These are phyloP conservation scores for Musa acuminata DNA, from an alignment of 176 grass and related monocot species.

Conservation along the genomic window DNA sequence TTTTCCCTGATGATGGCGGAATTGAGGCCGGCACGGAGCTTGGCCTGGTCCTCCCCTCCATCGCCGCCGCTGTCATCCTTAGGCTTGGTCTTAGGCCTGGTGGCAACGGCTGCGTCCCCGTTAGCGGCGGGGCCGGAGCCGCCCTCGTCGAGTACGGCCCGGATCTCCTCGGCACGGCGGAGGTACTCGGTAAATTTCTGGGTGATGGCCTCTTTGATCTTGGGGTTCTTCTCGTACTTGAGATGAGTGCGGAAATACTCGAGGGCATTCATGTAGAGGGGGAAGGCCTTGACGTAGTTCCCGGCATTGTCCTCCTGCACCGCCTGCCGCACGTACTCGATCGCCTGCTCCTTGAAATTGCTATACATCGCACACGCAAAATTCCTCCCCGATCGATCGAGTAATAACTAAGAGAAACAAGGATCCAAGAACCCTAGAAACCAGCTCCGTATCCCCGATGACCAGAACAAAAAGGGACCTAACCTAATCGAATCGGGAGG, in stretches of 20 bases:
- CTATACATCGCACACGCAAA: slow-evolving; percentile 55
- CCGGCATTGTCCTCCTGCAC: slow-evolving; percentile 99
- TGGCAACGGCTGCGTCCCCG: slow-evolving; percentile 64
- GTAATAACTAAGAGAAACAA: background rate
- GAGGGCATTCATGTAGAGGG: slow-evolving; percentile 97
- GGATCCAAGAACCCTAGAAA: slow-evolving; percentile 1
- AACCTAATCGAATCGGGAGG: too few relatives aligned
- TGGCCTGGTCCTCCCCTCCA: slow-evolving; percentile 75
- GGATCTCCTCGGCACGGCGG: slow-evolving; percentile 96
- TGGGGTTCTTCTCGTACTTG: slow-evolving; percentile 99
- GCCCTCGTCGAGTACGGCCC: slow-evolving; percentile 81
- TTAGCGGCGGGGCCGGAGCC: slow-evolving; percentile 39
- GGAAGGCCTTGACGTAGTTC: slow-evolving; percentile 95
- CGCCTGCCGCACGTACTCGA: slow-evolving; percentile 92
- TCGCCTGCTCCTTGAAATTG: slow-evolving; percentile 99
- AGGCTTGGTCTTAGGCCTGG: slow-evolving; percentile 83
- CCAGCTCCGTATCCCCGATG: background rate
- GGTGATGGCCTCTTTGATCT: slow-evolving; percentile 93
- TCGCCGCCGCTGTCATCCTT: slow-evolving; percentile 62
- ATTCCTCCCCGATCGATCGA: background rate
- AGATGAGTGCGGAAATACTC: slow-evolving; percentile 97
- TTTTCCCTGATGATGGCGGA: slow-evolving; percentile 96
- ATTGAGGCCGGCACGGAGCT: slow-evolving; percentile 77
- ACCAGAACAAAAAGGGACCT: background rate
- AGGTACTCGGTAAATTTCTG: slow-evolving; percentile 98